A percentile compares a stretch with the other conserved stretches of the same genome.
These are phyloP conservation scores for Saccharomycopsis selenospora DNA, from an alignment of 805 yeast genomes.

Conservation along the genomic window DNA sequence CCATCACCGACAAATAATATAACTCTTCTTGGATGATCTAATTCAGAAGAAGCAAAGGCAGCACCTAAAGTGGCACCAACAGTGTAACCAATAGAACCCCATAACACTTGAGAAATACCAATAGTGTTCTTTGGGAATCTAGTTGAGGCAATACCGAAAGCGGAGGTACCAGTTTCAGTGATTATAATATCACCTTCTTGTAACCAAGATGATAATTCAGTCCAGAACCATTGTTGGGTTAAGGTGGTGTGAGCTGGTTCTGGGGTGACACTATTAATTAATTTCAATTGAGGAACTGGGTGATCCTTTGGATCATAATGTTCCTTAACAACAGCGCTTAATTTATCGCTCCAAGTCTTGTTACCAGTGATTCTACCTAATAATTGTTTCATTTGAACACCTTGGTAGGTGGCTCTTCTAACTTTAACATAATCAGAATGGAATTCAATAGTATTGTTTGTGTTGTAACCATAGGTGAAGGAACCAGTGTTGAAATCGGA, in stretches of 20 bases:
- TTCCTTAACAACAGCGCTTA: background rate
- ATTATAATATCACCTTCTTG: conserved; percentile 50
- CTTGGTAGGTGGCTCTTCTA: conserved; percentile 44
- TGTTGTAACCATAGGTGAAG: conserved; percentile 46
- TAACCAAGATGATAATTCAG: conserved; percentile 43
- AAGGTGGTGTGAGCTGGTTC: conserved; percentile 6
- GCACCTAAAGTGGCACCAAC: conserved; percentile 61
- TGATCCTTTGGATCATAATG: conserved; percentile 8
- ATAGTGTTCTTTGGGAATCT: conserved; percentile 42
- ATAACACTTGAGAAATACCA: conserved; percentile 54
- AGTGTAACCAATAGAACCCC: conserved; percentile 64
- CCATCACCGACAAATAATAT: conserved; percentile 62
- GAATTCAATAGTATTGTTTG: conserved; percentile 47
- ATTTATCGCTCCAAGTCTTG: background rate
- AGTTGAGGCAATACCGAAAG: conserved; percentile 54
- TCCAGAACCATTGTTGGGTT: conserved; percentile 44
- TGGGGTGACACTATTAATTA: conserved; percentile 5
- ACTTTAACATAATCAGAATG: conserved; percentile 50
- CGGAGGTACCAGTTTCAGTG: conserved; percentile 60
- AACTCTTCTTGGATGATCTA: conserved; percentile 40
- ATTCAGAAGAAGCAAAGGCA: conserved; percentile 48
- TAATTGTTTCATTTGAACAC: conserved; percentile 44
- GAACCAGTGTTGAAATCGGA: conserved; percentile 91
- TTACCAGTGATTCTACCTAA: conserved; percentile 21
- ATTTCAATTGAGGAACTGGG: conserved; percentile 11